Evolutionary conservation across 768 basidiomycete genomes (phyloP).

Genomic region (Rhodotorula kratochvilovae): DNA sequence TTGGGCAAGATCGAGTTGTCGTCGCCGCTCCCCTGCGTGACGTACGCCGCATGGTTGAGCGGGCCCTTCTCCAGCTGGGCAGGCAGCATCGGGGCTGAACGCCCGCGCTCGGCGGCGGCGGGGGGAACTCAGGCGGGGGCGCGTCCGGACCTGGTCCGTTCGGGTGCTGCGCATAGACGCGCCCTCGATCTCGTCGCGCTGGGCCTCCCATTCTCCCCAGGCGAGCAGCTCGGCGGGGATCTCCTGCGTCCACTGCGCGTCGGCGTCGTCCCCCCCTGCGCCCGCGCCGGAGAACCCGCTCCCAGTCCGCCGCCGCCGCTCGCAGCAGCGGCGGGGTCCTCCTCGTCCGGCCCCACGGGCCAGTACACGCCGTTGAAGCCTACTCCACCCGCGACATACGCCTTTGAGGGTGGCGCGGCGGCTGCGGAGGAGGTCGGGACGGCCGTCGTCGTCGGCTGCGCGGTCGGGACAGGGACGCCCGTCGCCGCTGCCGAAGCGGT

Average conservation of each 20-base stretch:
- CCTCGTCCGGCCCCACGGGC: background rate
- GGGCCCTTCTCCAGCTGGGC: slow-evolving; percentile 91
- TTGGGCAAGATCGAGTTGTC: slow-evolving; percentile 87
- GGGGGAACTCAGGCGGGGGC: slow-evolving; percentile 27
- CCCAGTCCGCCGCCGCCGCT: background rate
- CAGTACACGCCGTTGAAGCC: background rate
- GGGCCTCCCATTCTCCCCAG: slow-evolving; percentile 77
- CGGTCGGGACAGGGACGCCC: slow-evolving; percentile 2
- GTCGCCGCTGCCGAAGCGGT: background rate
- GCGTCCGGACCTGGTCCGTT: slow-evolving; percentile 1
- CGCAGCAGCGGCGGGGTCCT: background rate
- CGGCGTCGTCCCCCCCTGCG: slow-evolving; percentile 39
- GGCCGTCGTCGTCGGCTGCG: background rate
- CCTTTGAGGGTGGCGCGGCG: background rate
- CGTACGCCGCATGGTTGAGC: slow-evolving; percentile 57
- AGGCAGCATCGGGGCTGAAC: slow-evolving; percentile 76
- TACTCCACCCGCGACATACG: background rate
- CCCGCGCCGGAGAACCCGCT: background rate
- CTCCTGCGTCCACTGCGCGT: slow-evolving; percentile 65
- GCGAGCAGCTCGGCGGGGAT: slow-evolving; percentile 72
- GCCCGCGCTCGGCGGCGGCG: slow-evolving; percentile 18
- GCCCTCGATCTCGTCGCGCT: slow-evolving; percentile 50
- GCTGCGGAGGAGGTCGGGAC: background rate
- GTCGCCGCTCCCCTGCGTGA: slow-evolving; percentile 53
- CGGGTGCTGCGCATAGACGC: slow-evolving; percentile 21